phyloP scores from a whole-genome alignment of 2,329 filamentous ascomycete species.

The Exophiala alcalophila region DNA sequence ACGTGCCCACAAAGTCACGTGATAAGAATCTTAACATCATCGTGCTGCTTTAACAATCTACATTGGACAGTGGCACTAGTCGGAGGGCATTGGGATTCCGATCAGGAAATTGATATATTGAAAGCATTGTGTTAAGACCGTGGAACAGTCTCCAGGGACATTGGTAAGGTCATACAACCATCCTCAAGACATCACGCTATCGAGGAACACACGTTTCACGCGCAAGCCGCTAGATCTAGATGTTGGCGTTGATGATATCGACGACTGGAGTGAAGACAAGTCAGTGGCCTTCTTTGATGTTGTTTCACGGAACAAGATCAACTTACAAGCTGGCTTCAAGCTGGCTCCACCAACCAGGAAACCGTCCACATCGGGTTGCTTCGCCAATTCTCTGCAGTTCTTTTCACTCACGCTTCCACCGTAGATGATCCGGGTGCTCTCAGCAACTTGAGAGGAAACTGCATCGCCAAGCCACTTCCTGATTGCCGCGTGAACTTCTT shows the following conservation, averaged over 20 bases:
- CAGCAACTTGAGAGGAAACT: conserved; percentile 73
- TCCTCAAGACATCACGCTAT: too few species aligned
- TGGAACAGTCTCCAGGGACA: too few species aligned
- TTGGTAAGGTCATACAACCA: too few species aligned
- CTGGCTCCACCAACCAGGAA: conserved; percentile 96
- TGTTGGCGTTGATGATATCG: conserved; percentile 66
- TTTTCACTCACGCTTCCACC: conserved; percentile 96
- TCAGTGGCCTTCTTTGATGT: conserved; percentile 13
- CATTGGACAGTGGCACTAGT: too few species aligned
- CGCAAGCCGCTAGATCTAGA: too few species aligned
- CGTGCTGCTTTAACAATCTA: too few species aligned
- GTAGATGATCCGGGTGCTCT: conserved; percentile 91
- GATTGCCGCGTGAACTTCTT: conserved; percentile 91
- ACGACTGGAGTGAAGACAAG: conserved; percentile 47
- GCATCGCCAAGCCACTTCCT: conserved; percentile 76
- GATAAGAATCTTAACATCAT: too few species aligned
- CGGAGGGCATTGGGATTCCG: too few species aligned
- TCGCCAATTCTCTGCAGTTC: conserved; percentile 91
- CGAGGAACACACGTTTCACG: too few species aligned
- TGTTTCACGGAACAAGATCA: background rate
- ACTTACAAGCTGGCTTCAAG: conserved; percentile 90
- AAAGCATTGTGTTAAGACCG: too few species aligned
- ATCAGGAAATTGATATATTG: too few species aligned
- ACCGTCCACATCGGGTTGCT: conserved; percentile 92
- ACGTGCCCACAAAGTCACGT: too few species aligned